phyloP scores from a whole-genome alignment of 208 protist species.

The Trypanosoma brucei region DNA sequence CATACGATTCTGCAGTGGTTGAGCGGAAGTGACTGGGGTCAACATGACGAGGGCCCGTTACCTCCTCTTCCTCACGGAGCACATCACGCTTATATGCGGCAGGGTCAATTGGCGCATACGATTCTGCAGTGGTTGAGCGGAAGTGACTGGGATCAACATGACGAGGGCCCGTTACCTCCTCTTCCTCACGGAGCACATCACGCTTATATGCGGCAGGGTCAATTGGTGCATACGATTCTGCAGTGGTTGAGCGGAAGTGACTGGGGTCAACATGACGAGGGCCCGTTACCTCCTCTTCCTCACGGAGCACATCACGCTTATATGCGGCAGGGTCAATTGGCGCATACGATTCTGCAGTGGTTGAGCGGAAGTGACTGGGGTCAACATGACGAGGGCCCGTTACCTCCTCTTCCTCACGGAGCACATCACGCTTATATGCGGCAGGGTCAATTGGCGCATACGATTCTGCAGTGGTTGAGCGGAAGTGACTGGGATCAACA shows the following conservation, averaged over 20 bases:
- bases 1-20: background rate
- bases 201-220: background rate
- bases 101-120: background rate
- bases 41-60: background rate
- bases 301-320: background rate
- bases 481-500: too few relatives aligned
- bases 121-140: background rate
- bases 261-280: background rate
- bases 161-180: background rate
- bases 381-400: slow-evolving; percentile 5
- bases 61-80: background rate
- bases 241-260: background rate
- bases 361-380: slow-evolving; percentile 15
- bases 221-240: slow-evolving; percentile 1
- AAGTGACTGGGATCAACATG: background rate
- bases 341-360: slow-evolving; percentile 15
- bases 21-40: background rate
- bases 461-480: too few relatives aligned
- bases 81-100: background rate
- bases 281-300: background rate
- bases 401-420: background rate
- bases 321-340: background rate
- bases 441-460: too few relatives aligned
- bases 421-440: too few relatives aligned
- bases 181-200: background rate